Base-by-base conservation (phyloP, 805 yeast genomes). In the Candida germanica region DNA sequence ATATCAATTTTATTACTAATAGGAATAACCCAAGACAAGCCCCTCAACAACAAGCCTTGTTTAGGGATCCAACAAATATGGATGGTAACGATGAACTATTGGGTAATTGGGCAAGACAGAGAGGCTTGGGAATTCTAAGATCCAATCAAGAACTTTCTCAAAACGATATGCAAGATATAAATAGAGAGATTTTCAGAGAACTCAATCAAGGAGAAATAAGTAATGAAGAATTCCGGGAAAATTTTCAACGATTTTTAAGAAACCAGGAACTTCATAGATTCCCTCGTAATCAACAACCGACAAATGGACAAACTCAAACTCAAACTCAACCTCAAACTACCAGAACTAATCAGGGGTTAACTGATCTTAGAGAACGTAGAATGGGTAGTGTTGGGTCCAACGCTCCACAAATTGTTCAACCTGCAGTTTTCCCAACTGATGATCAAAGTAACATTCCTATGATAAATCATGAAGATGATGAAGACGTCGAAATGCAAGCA, bases 391-490 rank as follows among this genome's bases (percentile, higher is more conserved):
- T 26, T 20, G 28, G 26, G 15, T 14, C 38, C 18, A 54, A 65
- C 46, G 71, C 71, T 3, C 72, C 72, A 1, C 71, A 64, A 26
- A 61, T 66, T 8, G 46, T 48, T 12, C 73, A 66, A 40, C 69
- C 67, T 5, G 61, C 71, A 11, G 68, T 67, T 3, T 67, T 67
- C 37, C 61, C 68, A 15, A 47, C 46, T 46, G 58, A 50, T 19
- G 47, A 50, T 32, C 38, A 50, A 44, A 36, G 46, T 5, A 42
- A 42, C 11, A 40, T 44, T 18, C 58, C 60, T 3, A 25, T 36
- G 26, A 39, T 41, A 10, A 40, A 43, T 35, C 40, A 38, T 17
- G 46, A 37, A 14, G 62, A 55, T 25, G 61, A 54, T 23, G 62
- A 54, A 25, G 61, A 56, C 27, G 64, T 57, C 25, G 68, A 67